Conservation (phyloP, 495 filamentous ascomycete genomes). For the Symbiotaphrina buchneri region DNA sequence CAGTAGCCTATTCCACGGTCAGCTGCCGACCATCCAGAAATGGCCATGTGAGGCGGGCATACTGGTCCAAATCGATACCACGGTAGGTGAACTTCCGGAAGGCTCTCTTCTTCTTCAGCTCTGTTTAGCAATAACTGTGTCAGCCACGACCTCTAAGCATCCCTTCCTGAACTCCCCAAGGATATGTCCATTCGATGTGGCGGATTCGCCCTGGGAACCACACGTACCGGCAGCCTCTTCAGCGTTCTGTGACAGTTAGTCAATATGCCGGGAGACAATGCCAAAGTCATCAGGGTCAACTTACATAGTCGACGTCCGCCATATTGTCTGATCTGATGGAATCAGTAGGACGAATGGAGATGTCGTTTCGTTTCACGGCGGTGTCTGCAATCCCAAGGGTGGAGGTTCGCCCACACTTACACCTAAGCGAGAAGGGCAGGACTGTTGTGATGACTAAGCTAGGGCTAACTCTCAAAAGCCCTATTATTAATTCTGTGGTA, state of each 20-base stretch:
- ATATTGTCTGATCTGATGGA: too few relatives aligned
- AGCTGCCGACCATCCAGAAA: too few relatives aligned
- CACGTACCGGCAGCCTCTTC: constrained; percentile 80
- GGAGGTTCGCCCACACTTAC: too few relatives aligned
- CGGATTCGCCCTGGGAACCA: too few relatives aligned
- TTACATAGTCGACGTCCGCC: constrained; percentile 83
- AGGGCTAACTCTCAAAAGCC: too few relatives aligned
- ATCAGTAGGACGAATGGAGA: too few relatives aligned
- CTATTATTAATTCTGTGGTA: too few relatives aligned
- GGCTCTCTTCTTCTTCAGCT: constrained; percentile 97
- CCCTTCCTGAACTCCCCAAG: constrained; percentile 7
- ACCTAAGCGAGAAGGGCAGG: too few relatives aligned
- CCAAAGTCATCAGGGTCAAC: constrained; percentile 15
- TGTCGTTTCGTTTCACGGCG: too few relatives aligned
- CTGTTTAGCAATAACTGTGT: constrained; percentile 21
- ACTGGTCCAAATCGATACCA: constrained; percentile 98
- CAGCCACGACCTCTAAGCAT: constrained; percentile 18
- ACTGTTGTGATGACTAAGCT: too few relatives aligned
- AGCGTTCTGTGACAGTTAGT: constrained; percentile 38
- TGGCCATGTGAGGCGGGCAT: constrained; percentile 14
- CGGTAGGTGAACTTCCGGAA: constrained; percentile 99
- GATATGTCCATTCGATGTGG: neutral
- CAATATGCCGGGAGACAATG: constrained; percentile 3
- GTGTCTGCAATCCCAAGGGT: too few relatives aligned
- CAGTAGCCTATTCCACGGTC: constrained; percentile 42